phyloP scores from a whole-genome alignment of 495 filamentous ascomycete genomes.

The Lophiostoma macrostomum region DNA sequence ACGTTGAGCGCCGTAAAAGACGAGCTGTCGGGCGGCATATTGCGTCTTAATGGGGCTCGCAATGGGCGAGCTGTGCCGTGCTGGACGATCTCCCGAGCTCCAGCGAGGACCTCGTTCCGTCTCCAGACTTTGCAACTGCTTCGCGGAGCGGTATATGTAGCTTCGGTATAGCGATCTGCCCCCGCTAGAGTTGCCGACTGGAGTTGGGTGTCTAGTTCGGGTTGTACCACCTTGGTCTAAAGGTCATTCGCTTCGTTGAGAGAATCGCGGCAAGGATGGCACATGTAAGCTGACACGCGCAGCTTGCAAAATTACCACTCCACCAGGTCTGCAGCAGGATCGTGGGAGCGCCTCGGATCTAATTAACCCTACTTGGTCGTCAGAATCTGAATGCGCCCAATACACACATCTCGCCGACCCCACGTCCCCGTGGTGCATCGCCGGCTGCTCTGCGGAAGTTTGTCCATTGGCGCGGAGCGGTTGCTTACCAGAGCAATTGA shows the following conservation, averaged over 20 bases:
- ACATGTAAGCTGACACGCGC: conserved; percentile 36
- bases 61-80: conserved; percentile 14
- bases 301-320: conserved; percentile 25
- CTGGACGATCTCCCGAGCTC: background rate
- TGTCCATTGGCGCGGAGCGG: background rate
- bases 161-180: background rate
- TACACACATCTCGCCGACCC: background rate
- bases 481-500: conserved; percentile 19
- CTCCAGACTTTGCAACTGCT: background rate
- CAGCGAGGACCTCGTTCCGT: background rate
- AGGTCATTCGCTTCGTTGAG: conserved; percentile 33
- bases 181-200: conserved; percentile 17
- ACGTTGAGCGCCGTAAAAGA: conserved; percentile 54
- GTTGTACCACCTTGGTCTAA: conserved; percentile 25
- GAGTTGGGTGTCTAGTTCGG: conserved; percentile 20
- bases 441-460: background rate
- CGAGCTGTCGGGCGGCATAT: conserved; percentile 53
- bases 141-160: conserved; percentile 12
- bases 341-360: conserved; percentile 20
- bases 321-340: conserved; percentile 27
- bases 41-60: conserved; percentile 4
- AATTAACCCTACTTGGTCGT: conserved; percentile 12
- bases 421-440: background rate
- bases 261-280: conserved; percentile 19
- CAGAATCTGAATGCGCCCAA: conserved; percentile 2